A percentile compares a stretch with the other conserved stretches of the same genome.
These are phyloP conservation scores for Rhizophagus sp. DNA, from an alignment of 192 early-diverging fungal genomes.

Conservation along the genomic window DNA sequence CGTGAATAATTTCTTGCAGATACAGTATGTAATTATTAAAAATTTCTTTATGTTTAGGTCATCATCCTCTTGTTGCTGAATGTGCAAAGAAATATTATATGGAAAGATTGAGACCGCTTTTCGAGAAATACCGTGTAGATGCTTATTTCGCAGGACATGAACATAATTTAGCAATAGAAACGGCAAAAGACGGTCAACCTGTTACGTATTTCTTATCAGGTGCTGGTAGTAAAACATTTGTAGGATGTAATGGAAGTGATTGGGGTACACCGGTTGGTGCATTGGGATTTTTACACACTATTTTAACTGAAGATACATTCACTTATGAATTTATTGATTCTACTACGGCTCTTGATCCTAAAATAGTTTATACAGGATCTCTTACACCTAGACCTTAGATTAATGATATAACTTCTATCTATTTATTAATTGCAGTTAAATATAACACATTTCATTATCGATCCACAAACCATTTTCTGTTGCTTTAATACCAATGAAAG, in stretches of 20 bases:
- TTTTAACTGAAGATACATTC: background rate
- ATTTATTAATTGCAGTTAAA: too few species aligned
- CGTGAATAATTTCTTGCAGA: too few species aligned
- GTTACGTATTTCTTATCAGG: conserved; percentile 16
- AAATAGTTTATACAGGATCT: background rate
- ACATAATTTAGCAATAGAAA: conserved; percentile 10
- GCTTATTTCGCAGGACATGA: conserved; percentile 24
- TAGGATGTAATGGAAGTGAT: background rate
- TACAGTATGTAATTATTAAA: too few species aligned
- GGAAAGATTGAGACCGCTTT: background rate
- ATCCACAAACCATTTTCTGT: too few species aligned
- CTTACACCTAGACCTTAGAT: background rate
- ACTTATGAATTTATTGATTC: background rate
- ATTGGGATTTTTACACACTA: background rate
- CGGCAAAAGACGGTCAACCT: background rate
- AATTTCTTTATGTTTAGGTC: background rate
- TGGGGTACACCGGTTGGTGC: background rate
- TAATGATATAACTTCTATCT: too few species aligned
- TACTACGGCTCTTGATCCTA: background rate
- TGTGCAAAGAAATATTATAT: background rate
- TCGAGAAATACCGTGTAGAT: conserved; percentile 13
- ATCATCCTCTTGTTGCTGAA: conserved; percentile 24
- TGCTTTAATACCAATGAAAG: too few species aligned
- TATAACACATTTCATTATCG: too few species aligned
- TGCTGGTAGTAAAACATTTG: conserved; percentile 2